A percentile compares a stretch with the other conserved stretches of the same genome.
These are phyloP conservation scores for Talaromyces sp. DNA, from an alignment of 2,329 filamentous ascomycete species.

Conservation along the genomic window DNA sequence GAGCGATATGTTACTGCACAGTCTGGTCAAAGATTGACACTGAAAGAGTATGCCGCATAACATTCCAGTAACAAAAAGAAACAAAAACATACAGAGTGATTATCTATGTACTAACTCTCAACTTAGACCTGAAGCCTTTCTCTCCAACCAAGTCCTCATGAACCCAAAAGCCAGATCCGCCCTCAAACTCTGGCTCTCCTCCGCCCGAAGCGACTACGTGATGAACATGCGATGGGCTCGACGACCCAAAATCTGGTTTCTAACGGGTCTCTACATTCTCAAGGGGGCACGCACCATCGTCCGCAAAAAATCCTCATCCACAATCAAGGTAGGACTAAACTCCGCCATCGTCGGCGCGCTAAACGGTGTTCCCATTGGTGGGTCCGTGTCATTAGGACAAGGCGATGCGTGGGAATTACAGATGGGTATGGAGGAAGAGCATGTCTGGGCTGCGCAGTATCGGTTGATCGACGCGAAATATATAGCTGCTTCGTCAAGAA, in stretches of 20 bases:
- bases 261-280: slow-evolving; percentile 22
- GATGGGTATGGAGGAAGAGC: slow-evolving; percentile 22
- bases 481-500: slow-evolving; percentile 14
- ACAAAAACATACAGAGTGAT: not conserved
- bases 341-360: slow-evolving; percentile 19
- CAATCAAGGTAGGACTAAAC: slow-evolving; percentile 19
- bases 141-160: slow-evolving; percentile 16
- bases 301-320: slow-evolving; percentile 14
- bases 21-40: slow-evolving; percentile 17
- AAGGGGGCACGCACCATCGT: slow-evolving; percentile 20
- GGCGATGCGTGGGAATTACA: slow-evolving; percentile 22
- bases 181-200: slow-evolving; percentile 24
- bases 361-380: slow-evolving; percentile 22
- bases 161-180: slow-evolving; percentile 18
- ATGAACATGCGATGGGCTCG: slow-evolving; percentile 24
- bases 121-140: slow-evolving; percentile 20
- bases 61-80: not conserved
- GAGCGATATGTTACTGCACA: slow-evolving; percentile 21
- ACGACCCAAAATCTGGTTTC: slow-evolving; percentile 24
- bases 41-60: slow-evolving; percentile 20
- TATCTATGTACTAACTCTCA: not conserved
- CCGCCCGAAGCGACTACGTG: slow-evolving; percentile 21
- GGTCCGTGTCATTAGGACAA: slow-evolving; percentile 20
- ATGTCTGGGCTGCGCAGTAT: slow-evolving; percentile 27
- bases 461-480: slow-evolving; percentile 22